These are phyloP conservation scores for Hypoxylon sp. DNA, from an alignment of 2,329 filamentous ascomycete genomes.

Conservation along the genomic window DNA sequence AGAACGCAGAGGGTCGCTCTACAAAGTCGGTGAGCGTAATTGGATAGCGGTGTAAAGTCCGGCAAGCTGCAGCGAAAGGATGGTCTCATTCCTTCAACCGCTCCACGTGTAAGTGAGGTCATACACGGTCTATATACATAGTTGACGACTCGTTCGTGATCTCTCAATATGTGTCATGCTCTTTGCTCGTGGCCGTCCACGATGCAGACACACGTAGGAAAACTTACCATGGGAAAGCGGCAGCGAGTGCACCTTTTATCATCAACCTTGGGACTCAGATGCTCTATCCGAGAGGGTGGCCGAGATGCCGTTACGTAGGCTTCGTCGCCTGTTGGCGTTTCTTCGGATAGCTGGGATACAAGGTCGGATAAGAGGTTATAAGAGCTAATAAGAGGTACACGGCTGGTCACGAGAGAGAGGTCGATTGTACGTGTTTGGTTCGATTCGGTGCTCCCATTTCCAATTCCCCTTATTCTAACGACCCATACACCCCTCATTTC, in stretches of 20 bases:
- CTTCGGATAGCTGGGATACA: neutral
- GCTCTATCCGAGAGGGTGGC: slow-evolving; percentile 1
- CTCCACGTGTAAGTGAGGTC: slow-evolving; percentile 40
- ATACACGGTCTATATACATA: slow-evolving; percentile 21
- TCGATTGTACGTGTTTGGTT: slow-evolving; percentile 23
- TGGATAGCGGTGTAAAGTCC: slow-evolving; percentile 33
- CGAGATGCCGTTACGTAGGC: neutral
- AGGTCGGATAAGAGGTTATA: slow-evolving; percentile 1
- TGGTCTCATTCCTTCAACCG: slow-evolving; percentile 25
- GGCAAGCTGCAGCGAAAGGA: slow-evolving; percentile 4
- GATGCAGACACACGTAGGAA: slow-evolving; percentile 1
- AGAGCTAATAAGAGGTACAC: slow-evolving; percentile 7
- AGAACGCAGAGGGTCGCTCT: neutral
- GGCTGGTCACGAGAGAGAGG: slow-evolving; percentile 16
- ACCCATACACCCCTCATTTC: slow-evolving; percentile 40
- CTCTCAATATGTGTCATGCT: slow-evolving; percentile 4
- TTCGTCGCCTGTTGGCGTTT: neutral
- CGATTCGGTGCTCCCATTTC: slow-evolving; percentile 1
- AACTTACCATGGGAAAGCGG: slow-evolving; percentile 1
- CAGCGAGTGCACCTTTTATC: neutral
- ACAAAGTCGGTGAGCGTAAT: slow-evolving; percentile 38
- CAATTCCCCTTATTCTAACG: slow-evolving; percentile 20
- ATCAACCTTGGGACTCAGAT: neutral
- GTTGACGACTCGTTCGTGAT: neutral
- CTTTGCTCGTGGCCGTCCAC: slow-evolving; percentile 1